Base-by-base conservation (phyloP, 176 grass and related monocot genomes). In the Zoysia japonica region DNA sequence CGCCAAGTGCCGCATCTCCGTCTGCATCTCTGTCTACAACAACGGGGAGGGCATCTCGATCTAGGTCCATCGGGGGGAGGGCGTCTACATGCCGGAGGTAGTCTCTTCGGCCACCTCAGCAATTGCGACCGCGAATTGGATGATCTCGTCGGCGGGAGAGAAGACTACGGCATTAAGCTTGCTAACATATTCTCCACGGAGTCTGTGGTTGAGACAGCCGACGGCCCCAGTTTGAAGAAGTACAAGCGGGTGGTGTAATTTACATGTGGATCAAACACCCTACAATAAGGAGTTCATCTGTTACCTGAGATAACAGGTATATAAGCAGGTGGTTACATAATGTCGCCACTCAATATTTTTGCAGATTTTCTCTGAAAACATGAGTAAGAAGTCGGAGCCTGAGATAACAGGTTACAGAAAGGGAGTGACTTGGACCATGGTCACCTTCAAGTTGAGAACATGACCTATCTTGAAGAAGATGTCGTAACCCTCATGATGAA, bases 101-200 rank as follows among this genome's bases (percentile, higher is more conserved):
- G 88, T 97, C 65, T 93, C 65, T 93, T 97, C 71, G 93, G 90
- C n/a, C 77, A 90, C 64, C 88, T 93, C 57, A 90, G 90, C 67
- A 97, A 93, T 65, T 97, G 88, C 54, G 73, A 92, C 62, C 57
- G 7, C 19, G 2, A 28, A 3, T n/a, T 57, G 54, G 15, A 19
- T 0, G 17, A 59, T 81, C 93, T 92, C 37, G 92, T 90, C 7
- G 92, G 92, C 11, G 92, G 86, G 36, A 88, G 92, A 75, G 95
- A 95, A 37, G 92, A 92, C 2, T 99, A 99, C 47, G 92, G 92
- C 5, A 88, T 92, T 1, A 95, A 99, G 52, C 96, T 99, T 53
- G 89, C 90, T 0, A 99, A 99, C 74, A 93, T 99, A 71, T 95
- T 99, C 85, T 99, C 96, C 5, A 93, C 86, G 2, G 92, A 99